Evolutionary conservation across 495 filamentous ascomycete species (phyloP).

Genomic region (Geoglossum glabrum): DNA sequence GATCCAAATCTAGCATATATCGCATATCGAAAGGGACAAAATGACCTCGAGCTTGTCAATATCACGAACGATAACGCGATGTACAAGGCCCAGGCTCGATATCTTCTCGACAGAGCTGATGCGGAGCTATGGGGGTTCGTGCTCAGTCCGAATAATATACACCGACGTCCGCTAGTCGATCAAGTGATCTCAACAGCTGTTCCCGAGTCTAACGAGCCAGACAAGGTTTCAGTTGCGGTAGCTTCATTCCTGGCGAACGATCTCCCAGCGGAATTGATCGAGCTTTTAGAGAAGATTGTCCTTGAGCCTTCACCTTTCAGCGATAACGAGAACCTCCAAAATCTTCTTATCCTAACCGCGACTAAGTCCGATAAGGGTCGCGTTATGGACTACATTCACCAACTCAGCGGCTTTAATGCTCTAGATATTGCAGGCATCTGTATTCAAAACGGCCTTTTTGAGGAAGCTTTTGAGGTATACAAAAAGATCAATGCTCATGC

Average conservation of each 20-base stretch:
- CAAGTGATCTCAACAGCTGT: slow-evolving; percentile 95
- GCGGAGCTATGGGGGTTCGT: slow-evolving; percentile 87
- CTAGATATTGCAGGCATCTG: slow-evolving; percentile 87
- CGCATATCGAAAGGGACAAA: slow-evolving; percentile 89
- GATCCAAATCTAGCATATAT: slow-evolving; percentile 95
- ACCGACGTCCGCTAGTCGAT: slow-evolving; percentile 82
- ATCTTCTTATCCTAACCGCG: slow-evolving; percentile 89
- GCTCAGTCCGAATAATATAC: slow-evolving; percentile 82
- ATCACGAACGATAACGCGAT: slow-evolving; percentile 98
- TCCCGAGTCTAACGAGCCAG: slow-evolving; percentile 80
- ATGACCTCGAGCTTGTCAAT: slow-evolving; percentile 89
- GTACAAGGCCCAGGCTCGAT: slow-evolving; percentile 92
- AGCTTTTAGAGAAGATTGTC: slow-evolving; percentile 97
- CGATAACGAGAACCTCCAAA: slow-evolving; percentile 91
- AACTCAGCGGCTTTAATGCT: slow-evolving; percentile 69
- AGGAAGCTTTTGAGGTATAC: slow-evolving; percentile 96
- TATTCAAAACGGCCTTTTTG: slow-evolving; percentile 81
- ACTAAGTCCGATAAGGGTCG: slow-evolving; percentile 90
- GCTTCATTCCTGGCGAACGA: slow-evolving; percentile 80
- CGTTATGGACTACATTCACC: slow-evolving; percentile 92
- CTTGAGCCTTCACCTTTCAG: slow-evolving; percentile 93
- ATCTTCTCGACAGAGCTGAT: slow-evolving; percentile 81
- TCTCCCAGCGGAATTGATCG: slow-evolving; percentile 83
- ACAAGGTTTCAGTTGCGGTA: slow-evolving; percentile 89
- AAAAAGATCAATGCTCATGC: slow-evolving; percentile 88